Percentiles rank a stretch among this genome's conserved stretches.
phyloP scores from a whole-genome alignment of 148 eudicot species.

The Chenopodium formosanum region DNA sequence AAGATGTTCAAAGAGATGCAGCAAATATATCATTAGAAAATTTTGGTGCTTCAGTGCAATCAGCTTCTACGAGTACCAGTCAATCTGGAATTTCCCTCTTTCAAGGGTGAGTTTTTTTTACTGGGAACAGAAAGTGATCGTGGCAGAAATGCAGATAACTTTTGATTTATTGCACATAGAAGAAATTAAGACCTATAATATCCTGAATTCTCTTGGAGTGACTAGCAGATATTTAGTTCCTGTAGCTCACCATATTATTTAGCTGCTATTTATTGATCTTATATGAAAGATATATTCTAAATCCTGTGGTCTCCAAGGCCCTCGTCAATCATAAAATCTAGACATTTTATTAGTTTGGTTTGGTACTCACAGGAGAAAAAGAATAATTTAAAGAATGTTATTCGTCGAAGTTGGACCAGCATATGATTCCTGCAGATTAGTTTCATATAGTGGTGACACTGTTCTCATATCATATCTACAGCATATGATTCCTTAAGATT shows the following conservation, averaged over 20 bases:
- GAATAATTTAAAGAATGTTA: background rate
- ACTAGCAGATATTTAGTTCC: background rate
- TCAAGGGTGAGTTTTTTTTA: slow-evolving; percentile 52
- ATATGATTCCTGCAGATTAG: background rate
- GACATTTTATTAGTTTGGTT: background rate
- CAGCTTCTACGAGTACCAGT: slow-evolving; percentile 40
- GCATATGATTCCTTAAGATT: slow-evolving; percentile 12
- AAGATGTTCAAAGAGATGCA: slow-evolving; percentile 33
- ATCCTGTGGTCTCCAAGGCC: background rate
- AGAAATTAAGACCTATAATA: background rate
- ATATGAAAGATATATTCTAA: background rate
- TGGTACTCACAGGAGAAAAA: background rate
- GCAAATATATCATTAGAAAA: slow-evolving; percentile 37
- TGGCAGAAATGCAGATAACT: background rate
- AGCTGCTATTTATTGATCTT: background rate
- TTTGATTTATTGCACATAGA: background rate
- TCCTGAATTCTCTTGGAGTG: background rate
- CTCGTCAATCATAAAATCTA: too few species aligned
- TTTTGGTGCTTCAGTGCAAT: slow-evolving; percentile 32
- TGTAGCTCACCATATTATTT: background rate
- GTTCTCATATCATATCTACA: slow-evolving; percentile 1
- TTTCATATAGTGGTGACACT: background rate
- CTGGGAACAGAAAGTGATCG: background rate
- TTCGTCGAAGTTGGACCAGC: background rate
- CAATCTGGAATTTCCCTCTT: slow-evolving; percentile 63